Percentiles rank a stretch among this genome's conserved stretches.
Conservation (phyloP, 2,329 filamentous ascomycete genomes). For the Aspergillus caelatus region DNA sequence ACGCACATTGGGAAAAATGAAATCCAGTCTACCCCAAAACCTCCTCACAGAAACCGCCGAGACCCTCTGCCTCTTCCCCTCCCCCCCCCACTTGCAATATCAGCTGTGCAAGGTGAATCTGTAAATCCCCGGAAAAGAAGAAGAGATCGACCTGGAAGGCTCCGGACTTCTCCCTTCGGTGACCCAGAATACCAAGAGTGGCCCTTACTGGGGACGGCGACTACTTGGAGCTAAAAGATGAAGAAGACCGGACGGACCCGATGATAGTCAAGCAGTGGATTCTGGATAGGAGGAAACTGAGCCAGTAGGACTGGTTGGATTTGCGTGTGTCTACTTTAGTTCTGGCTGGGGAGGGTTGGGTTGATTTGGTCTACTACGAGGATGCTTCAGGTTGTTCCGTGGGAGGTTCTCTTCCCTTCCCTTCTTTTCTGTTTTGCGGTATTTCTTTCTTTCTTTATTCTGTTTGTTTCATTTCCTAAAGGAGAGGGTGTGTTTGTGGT, state of each 20-base stretch:
- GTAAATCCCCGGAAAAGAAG: neutral
- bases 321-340: neutral
- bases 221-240: neutral
- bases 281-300: neutral
- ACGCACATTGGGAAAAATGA: too few relatives aligned
- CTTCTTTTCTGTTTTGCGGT: neutral
- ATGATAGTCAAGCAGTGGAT: neutral
- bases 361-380: neutral
- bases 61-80: too few relatives aligned
- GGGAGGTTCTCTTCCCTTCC: neutral
- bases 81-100: neutral
- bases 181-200: neutral
- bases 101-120: neutral
- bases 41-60: too few relatives aligned
- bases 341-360: neutral
- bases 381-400: neutral
- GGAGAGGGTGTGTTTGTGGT: too few relatives aligned
- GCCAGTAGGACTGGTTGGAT: neutral
- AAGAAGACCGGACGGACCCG: neutral
- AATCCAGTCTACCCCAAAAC: too few relatives aligned
- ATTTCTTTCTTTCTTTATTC: neutral
- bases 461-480: neutral
- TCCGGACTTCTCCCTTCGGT: neutral
- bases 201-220: neutral
- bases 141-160: neutral